These are phyloP conservation scores for Trametes coccinea DNA, from an alignment of 768 basidiomycete genomes.

Conservation along the genomic window DNA sequence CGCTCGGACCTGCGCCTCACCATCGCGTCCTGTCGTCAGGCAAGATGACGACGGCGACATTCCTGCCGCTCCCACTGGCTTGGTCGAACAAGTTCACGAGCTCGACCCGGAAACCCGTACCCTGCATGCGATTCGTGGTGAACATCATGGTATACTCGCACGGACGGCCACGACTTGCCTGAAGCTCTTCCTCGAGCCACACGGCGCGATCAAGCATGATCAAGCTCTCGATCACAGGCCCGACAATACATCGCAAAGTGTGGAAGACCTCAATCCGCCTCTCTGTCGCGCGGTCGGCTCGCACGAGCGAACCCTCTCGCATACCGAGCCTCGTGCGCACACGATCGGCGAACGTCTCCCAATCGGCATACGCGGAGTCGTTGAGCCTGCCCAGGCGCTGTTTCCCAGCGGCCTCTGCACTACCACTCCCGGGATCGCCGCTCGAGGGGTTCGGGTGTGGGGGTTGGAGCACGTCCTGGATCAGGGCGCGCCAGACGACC, in stretches of 20 bases:
- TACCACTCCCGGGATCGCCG: no score
- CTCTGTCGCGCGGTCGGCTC: conserved; percentile 31
- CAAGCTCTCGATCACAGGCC: conserved; percentile 65
- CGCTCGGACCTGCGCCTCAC: neutral
- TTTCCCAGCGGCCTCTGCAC: no score
- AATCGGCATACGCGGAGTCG: conserved; percentile 49
- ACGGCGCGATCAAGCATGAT: conserved; percentile 61
- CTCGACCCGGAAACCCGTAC: conserved; percentile 33
- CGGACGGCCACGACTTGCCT: conserved; percentile 21
- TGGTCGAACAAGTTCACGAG: conserved; percentile 75
- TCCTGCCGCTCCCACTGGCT: conserved; percentile 68
- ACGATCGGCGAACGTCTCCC: conserved; percentile 44
- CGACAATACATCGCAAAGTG: conserved; percentile 64
- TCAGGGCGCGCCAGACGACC: conserved; percentile 69
- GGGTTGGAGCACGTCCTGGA: conserved; percentile 38
- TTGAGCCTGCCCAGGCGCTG: conserved; percentile 52
- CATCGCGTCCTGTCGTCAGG: neutral
- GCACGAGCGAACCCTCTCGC: neutral
- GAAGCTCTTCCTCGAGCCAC: conserved; percentile 52
- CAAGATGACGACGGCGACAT: conserved; percentile 54
- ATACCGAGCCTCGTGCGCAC: conserved; percentile 22
- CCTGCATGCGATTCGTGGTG: neutral
- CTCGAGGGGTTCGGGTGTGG: neutral
- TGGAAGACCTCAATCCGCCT: conserved; percentile 59
- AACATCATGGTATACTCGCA: neutral